Evolutionary conservation across 2,329 filamentous ascomycete species (phyloP), one percentile per base, ranked within the genome.

Genomic region (Fusarium sp.): DNA sequence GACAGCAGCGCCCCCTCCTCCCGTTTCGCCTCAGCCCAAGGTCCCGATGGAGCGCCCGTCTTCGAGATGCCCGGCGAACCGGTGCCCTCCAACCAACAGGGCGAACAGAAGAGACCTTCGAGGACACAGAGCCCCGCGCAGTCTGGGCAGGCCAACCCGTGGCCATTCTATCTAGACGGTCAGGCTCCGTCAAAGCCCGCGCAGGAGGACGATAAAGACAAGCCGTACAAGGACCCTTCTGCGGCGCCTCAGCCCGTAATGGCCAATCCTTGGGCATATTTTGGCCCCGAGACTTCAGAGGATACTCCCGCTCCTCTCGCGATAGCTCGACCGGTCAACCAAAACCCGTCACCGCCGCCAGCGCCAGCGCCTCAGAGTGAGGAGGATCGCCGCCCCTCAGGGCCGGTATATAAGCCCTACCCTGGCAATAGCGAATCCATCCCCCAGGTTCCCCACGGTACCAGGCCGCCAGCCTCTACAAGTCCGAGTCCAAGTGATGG

Each of bases 181-280:
- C 67, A 64, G 4, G 68, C 45, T 11, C 33, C 50, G 32, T 54
- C 66, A 40, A 64, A 63, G 45, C 43, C 52, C 12, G 25, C 38
- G 38, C 57, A 65, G 52, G 33, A 66, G 47, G 59, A 64, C 17
- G 45, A 47, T 20, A 65, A 63, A 30, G 65, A 61, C 33, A 68
- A 62, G 59, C 47, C 37, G 63, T 70, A 38, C 27, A 68, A 70
- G 47, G 68, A 61, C 14, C 27, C 17, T 8, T 32, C 60, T 22
- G 47, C 50, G 11, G 20, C 37, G 33, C 20, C 58, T 8, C 62
- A 66, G 35, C 50, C 70, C 32, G 62, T 37, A n/a, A 66, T 68
- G 68, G 81, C 80, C 35, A 80, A 82, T 45, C 80, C 81, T 11
- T 83, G 81, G 81, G 74, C 81, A 17, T 83, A 81, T 37, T 78